Evolutionary conservation across 768 basidiomycete species (phyloP), one percentile per base, ranked within the genome.

Genomic region (Russula lepida): DNA sequence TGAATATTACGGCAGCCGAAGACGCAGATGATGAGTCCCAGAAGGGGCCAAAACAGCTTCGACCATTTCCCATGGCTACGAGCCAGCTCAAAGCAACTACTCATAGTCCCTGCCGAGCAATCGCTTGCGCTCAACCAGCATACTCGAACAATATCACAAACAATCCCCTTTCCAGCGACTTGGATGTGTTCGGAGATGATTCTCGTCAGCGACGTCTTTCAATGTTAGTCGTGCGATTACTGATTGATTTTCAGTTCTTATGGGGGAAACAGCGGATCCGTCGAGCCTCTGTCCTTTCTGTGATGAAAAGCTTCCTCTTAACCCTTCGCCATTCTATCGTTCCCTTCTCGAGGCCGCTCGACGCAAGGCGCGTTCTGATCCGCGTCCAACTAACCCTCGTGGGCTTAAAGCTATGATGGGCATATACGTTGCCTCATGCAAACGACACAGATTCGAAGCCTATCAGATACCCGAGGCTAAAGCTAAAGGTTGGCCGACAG

Each of bases 221-320:
- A 48, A 25, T 41, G 32, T 39, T 37, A 23, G 23, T 48, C 35
- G 11, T n/a, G 17, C 23, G 21, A 12, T 39, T 46, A n/a, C 43
- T 58, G 41, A 56, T 46, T 30, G 37, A 48, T 27, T 55, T 27
- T 13, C 62, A 87, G 84, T 85, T 47, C 79, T 81, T 11, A 70
- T 82, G 28, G 76, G 78, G 37, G 74, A 79, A 3, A 65, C 70
- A 21, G 73, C 77, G 6, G 89, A 92, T 65, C 89, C 89, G 12
- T 77, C 75, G 6, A 84, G 77, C 1, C 73, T 92, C 2, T 93
- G 91, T 68, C 89, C 91, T 0, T 93, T 86, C 70, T 93, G 91
- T 64, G 91, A 93, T 66, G 79, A 81, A 21, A 79, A 75, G 0
- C 76, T 92, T 12, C 92, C 91, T 0, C 60, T 75, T 2, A 72